phyloP scores from a whole-genome alignment of 2,329 filamentous ascomycete genomes.

The Fusarium haematococcum region DNA sequence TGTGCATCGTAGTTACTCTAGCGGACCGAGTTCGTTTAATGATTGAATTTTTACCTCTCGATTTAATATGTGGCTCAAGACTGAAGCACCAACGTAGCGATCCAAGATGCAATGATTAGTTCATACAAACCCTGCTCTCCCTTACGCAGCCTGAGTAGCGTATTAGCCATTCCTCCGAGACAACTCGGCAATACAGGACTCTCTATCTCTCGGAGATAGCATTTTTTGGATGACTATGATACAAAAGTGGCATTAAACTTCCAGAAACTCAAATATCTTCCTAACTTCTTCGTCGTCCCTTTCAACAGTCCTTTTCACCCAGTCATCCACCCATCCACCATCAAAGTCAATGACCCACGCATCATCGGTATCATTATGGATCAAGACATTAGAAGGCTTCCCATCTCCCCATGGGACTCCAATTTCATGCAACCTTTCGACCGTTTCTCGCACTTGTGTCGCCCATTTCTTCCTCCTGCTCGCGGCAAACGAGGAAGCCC shows the following conservation, averaged over 20 bases:
- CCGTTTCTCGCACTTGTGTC: background rate
- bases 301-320: background rate
- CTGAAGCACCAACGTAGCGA: too few relatives aligned
- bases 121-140: too few relatives aligned
- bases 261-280: background rate
- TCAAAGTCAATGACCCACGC: background rate
- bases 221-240: too few relatives aligned
- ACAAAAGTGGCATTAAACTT: background rate
- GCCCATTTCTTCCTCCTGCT: background rate
- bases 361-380: background rate
- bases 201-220: too few relatives aligned
- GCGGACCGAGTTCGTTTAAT: too few relatives aligned
- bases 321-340: background rate
- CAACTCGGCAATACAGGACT: too few relatives aligned
- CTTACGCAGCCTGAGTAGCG: too few relatives aligned
- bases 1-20: too few relatives aligned
- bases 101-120: too few relatives aligned
- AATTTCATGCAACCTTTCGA: background rate
- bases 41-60: too few relatives aligned
- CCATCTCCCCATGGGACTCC: background rate
- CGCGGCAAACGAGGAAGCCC: background rate
- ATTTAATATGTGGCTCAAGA: too few relatives aligned
- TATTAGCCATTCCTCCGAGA: too few relatives aligned
- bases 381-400: background rate
- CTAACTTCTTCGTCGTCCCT: background rate